phyloP scores from a whole-genome alignment of 495 filamentous ascomycete species.

The Emericellopsis terricola region DNA sequence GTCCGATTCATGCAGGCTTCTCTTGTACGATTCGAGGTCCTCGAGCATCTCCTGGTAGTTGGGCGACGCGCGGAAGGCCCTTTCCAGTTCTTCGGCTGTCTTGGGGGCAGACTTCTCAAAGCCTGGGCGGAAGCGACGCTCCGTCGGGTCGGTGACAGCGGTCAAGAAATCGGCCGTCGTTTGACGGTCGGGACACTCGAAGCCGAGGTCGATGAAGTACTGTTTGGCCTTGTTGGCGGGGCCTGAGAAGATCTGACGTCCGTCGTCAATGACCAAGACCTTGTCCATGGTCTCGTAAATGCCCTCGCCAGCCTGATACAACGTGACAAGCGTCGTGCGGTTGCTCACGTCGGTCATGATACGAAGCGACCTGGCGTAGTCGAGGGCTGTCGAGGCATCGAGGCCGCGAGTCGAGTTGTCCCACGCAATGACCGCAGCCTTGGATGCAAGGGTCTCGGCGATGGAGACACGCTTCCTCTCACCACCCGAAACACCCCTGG shows the following conservation, averaged over 20 bases:
- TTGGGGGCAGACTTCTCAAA: slow-evolving; percentile 34
- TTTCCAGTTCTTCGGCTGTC: slow-evolving; percentile 15
- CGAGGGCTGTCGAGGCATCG: slow-evolving; percentile 27
- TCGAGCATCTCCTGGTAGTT: neutral
- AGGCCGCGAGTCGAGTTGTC: slow-evolving; percentile 33
- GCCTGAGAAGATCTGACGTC: slow-evolving; percentile 49
- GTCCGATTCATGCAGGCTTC: slow-evolving; percentile 1
- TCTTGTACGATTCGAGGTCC: neutral
- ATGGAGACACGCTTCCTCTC: slow-evolving; percentile 26
- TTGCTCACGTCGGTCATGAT: slow-evolving; percentile 36
- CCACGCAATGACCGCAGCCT: slow-evolving; percentile 21
- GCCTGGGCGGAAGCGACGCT: slow-evolving; percentile 40
- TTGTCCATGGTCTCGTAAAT: slow-evolving; percentile 57
- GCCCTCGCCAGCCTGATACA: slow-evolving; percentile 54
- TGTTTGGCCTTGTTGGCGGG: slow-evolving; percentile 34
- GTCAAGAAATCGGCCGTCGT: slow-evolving; percentile 58
- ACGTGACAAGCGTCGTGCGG: slow-evolving; percentile 39
- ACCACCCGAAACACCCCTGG: slow-evolving; percentile 45
- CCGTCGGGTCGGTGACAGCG: slow-evolving; percentile 46
- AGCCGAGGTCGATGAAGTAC: slow-evolving; percentile 45
- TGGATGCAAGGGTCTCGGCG: slow-evolving; percentile 14
- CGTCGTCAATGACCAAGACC: slow-evolving; percentile 45
- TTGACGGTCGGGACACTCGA: slow-evolving; percentile 25
- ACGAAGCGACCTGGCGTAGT: slow-evolving; percentile 25
- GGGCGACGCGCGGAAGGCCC: neutral